Evolutionary conservation across 352 stramenopile genomes (phyloP), one percentile per base, ranked within the genome.

Genomic region (Phytophthora fragariae): DNA sequence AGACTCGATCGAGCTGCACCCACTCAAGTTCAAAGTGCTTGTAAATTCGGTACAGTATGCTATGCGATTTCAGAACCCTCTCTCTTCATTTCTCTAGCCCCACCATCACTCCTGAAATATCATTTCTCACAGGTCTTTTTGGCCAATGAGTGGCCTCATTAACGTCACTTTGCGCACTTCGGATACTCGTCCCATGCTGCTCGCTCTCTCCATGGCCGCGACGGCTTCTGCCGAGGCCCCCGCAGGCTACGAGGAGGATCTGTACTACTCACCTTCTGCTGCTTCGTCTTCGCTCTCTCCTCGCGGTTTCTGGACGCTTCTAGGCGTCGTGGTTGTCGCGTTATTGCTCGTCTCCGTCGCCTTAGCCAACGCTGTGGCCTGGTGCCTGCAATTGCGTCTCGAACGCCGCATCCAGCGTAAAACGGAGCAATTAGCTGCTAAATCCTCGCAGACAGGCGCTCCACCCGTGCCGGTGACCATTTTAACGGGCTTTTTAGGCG

Each of bases 401-500:
- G 84, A 84, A 46, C 77, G 76, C 7, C 85, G 87, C 37, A 91
- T 92, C 58, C 79, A 79, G 57, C 64, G 68, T 60, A 94, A 94
- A 77, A 94, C 85, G 8, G 61, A 74, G 17, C 50, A 66, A 21
- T 61, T 94, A 7, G 81, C 85, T 6, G 55, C 72, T 50, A 41
- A 60, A 50, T 67, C 53, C 57, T 44, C 44, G 29, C 31, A 57
- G 10, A 58, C 1, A 0, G 47, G 14, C 1, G 49, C 52, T 49
- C 47, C 21, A 3, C 50, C 55, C 19, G 76, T 96, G 21, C 95
- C 95, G 2, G 92, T 98, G 14, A 98, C 97, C 10, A 92, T 99
- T 57, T 77, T 99, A 75, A 99, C 97, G 47, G 97, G 97, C 27
- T 99, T 98, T 70, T 75, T 99, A 29, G 96, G 96, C 11, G 92